Conservation (phyloP, 164 flowering plant genomes). For the Magnolia changhungtana region DNA sequence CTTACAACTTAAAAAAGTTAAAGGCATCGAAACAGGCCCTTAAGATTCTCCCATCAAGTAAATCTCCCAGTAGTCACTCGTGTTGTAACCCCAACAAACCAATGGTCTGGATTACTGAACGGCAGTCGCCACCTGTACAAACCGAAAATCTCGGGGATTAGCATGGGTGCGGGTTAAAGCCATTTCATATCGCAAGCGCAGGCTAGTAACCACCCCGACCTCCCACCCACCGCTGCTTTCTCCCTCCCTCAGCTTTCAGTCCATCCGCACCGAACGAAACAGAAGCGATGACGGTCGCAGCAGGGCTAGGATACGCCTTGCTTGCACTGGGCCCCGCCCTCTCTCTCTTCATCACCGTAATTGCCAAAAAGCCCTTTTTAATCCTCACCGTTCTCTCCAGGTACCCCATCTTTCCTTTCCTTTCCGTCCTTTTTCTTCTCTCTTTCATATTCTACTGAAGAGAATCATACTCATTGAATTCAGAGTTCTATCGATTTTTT, state of each 20-base stretch:
- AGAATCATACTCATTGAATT: not conserved
- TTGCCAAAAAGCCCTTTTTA: constrained; percentile 81
- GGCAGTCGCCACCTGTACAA: too few species aligned
- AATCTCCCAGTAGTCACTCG: too few species aligned
- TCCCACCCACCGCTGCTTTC: too few species aligned
- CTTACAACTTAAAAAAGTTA: too few species aligned
- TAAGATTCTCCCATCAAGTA: too few species aligned
- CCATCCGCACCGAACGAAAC: not conserved
- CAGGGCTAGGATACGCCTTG: constrained; percentile 88
- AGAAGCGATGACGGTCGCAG: constrained; percentile 69
- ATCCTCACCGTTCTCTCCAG: constrained; percentile 88
- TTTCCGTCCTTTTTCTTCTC: not conserved
- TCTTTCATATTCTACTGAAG: not conserved
- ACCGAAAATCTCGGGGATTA: not conserved
- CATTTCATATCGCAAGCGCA: not conserved
- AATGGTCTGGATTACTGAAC: too few species aligned
- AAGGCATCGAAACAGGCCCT: too few species aligned
- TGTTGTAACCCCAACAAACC: too few species aligned
- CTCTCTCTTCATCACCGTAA: constrained; percentile 72
- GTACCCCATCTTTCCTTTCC: constrained; percentile 23
- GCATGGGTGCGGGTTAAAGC: not conserved
- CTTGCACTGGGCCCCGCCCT: constrained; percentile 89
- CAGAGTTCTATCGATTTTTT: too few species aligned
- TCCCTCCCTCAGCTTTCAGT: too few species aligned
- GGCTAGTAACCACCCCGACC: not conserved